Percentiles rank a stretch among this genome's conserved stretches.
Evolutionary conservation across 306 rosid species (phyloP).

Genomic region (Purshia tridentata): DNA sequence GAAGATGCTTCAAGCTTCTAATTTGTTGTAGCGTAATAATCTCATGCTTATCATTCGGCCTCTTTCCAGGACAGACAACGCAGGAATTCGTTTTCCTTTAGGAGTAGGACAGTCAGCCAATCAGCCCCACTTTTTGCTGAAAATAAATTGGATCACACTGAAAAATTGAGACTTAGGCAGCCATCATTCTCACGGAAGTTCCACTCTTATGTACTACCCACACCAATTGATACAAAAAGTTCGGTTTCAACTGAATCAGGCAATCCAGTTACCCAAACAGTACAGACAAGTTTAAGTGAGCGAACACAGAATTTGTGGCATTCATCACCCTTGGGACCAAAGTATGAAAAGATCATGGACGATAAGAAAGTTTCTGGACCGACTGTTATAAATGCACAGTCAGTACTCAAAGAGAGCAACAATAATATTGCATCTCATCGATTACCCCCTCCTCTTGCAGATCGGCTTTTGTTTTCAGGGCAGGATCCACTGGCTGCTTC

Average conservation of each 20-base stretch:
- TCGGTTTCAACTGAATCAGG: constrained; percentile 49
- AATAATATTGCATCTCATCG: constrained; percentile 44
- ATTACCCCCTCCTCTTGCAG: constrained; percentile 65
- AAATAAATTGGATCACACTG: constrained; percentile 54
- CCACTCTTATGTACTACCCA: constrained; percentile 84
- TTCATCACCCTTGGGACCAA: constrained; percentile 73
- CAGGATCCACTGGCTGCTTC: constrained; percentile 44
- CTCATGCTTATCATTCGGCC: constrained; percentile 21
- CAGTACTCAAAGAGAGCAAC: constrained; percentile 80
- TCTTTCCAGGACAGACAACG: constrained; percentile 61
- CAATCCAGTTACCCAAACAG: constrained; percentile 39
- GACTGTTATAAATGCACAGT: constrained; percentile 36
- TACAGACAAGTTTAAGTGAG: constrained; percentile 37
- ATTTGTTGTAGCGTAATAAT: constrained; percentile 4
- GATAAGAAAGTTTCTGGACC: constrained; percentile 48
- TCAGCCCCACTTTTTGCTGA: constrained; percentile 92
- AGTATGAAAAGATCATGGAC: constrained; percentile 40
- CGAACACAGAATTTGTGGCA: constrained; percentile 68
- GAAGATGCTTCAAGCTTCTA: constrained; percentile 1
- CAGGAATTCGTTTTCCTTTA: constrained; percentile 53
- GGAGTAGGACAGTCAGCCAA: constrained; percentile 60
- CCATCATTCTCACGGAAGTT: constrained; percentile 76
- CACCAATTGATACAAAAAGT: constrained; percentile 64
- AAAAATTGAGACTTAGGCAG: constrained; percentile 58
- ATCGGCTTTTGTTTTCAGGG: constrained; percentile 40